Evolutionary conservation across 2,329 filamentous ascomycete species (phyloP), one percentile per base, ranked within the genome.

Genomic region (Thermothelomyces thermophilus): DNA sequence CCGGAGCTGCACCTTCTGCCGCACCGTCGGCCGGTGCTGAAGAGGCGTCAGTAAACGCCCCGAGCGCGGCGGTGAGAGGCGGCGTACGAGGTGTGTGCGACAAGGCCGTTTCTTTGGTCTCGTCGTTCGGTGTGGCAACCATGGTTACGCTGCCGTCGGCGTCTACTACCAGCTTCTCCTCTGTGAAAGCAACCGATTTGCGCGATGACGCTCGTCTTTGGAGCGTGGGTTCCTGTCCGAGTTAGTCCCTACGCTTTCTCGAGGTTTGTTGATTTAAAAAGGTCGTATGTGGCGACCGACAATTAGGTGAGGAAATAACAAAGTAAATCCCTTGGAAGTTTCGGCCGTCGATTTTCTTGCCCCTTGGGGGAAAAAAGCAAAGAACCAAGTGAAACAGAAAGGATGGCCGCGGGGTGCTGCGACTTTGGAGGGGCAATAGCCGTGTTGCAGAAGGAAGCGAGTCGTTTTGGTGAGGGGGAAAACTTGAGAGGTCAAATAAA

Each of bases 101-200:
- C 74, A 86, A 80, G 60, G 89, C 89, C 62, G 86, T 87, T 59
- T 85, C 81, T 74, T 90, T 90, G 62, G 85, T 77, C 63, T 88
- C 86, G 63, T 85, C 82, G 64, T 75, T 53, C 69, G 79, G 76
- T 59, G 83, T 79, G 68, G 87, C 82, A 68, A 82, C 77, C 71
- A 86, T 83, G 63, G 81, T 88, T 66, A 96, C 82, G 66, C 84
- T 82, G 63, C 91, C 91, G 77, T 95, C 87, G 70, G 82, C 81
- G 74, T 95, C 87, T 68, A 96, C 90, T 63, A 95, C 83, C 59
- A 87, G 80, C 62, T 88, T 81, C 64, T 88, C 87, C 70, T 93
- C 87, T 67, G 85, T 90, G 70, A 97, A 97, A 58, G 90, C 84
- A 64, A 97, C 91, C 41, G 89, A 94, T 74, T 97, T 95, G 73